These are phyloP conservation scores for Beauveria asiatica DNA, from an alignment of 2,329 filamentous ascomycete genomes.

Conservation along the genomic window DNA sequence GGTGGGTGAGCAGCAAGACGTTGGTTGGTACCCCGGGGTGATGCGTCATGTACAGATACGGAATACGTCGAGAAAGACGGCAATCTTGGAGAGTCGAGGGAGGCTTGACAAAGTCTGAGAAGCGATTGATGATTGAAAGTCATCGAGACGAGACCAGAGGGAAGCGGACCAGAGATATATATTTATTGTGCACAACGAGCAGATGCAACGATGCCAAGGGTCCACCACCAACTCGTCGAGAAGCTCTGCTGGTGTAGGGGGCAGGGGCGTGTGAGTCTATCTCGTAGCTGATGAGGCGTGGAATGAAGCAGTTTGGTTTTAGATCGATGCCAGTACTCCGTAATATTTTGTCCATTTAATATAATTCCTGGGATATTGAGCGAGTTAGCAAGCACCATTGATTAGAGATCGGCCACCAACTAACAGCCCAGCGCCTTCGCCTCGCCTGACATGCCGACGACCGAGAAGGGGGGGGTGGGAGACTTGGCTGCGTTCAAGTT, in stretches of 20 bases:
- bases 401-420: slow-evolving; percentile 8
- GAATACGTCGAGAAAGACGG: background rate
- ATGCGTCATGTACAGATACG: background rate
- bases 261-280: slow-evolving; percentile 3
- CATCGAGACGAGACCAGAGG: background rate
- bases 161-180: slow-evolving; percentile 8
- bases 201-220: slow-evolving; percentile 7
- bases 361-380: background rate
- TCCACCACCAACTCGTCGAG: slow-evolving; percentile 5
- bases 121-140: background rate
- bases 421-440: slow-evolving; percentile 10
- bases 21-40: background rate
- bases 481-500: background rate
- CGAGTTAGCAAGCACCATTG: background rate
- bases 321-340: background rate
- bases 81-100: background rate
- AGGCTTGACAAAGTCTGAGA: background rate
- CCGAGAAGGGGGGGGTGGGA: slow-evolving; percentile 3
- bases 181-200: slow-evolving; percentile 5
- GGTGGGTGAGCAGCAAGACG: background rate
- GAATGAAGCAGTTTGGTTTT: background rate
- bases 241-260: background rate
- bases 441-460: slow-evolving; percentile 9
- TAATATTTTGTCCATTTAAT: background rate
- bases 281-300: slow-evolving; percentile 1